Base-by-base conservation (phyloP, 179 eudicot genomes). In the Vitellaria paradoxa region DNA sequence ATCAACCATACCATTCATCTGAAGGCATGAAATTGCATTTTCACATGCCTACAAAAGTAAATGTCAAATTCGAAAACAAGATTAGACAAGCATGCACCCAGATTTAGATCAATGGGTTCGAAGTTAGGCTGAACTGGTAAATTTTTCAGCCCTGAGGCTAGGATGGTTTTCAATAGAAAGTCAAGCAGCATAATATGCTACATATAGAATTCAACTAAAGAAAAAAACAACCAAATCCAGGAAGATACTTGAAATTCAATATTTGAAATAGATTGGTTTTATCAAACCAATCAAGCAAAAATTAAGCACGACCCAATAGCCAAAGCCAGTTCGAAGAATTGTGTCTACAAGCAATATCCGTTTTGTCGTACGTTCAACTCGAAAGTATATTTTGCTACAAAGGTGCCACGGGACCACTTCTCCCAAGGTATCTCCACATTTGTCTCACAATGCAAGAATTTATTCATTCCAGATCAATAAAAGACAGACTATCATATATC, bases 11-110 rank as follows among this genome's bases (percentile, higher is more conserved):
- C 83, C 71, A 68, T 78, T 77, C 61, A 21, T 56, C 47, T 82
- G 66, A 59, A 75, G 40, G 76, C 78, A 81, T 74, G 77, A 62
- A 40, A 85, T 79, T 70, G 95, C 95, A 83, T 86, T 82, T 76
- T 89, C 91, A 71, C 91, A 91, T 37, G 95, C 92, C 93, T 91
- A 67, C 40, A 66, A 64, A 64, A 49, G 69, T 24, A 56, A 8
- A 60, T 46, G 40, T 11, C 11, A 61, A 9, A 65, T n/a, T 45
- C 13, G 20, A 70, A 62, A 47, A 5, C 12, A 2, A 57, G 11
- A 9, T 17, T 9, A 76, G 5, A 20, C 30, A 42, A n/a, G 6
- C 72, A 45, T 40, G 65, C 7, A 70, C 7, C 56, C n/a, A 50
- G 37, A 30, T 30, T 2, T 30, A 30, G 37, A 30, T 30, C 37